Percentiles rank a stretch among this genome's conserved stretches.
Conservation (phyloP, 768 basidiomycete genomes). For the Tulasnella sp. region DNA sequence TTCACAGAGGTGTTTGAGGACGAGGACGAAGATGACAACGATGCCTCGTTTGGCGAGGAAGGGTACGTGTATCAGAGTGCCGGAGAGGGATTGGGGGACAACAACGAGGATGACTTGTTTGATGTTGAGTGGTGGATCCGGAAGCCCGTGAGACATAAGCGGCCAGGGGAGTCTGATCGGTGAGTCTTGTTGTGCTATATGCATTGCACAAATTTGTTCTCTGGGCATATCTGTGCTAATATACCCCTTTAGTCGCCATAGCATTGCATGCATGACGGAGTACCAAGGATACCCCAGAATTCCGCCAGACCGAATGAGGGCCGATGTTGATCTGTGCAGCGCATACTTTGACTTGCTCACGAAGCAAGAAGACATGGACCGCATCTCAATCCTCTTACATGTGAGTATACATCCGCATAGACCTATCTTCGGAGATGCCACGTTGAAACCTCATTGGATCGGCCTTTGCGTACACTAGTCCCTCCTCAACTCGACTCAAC, state of each 20-base stretch:
- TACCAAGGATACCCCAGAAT: constrained; percentile 38
- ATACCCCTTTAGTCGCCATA: constrained; percentile 50
- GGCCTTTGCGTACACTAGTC: not conserved
- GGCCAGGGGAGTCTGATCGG: constrained; percentile 13
- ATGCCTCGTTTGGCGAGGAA: not conserved
- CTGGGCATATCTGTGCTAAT: not conserved
- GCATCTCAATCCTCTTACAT: constrained; percentile 5
- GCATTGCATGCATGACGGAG: constrained; percentile 51
- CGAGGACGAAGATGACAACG: not conserved
- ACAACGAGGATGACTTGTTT: not conserved
- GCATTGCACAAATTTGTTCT: constrained; percentile 2
- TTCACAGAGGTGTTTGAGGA: constrained; percentile 7
- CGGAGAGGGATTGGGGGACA: not conserved
- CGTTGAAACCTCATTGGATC: too few relatives aligned
- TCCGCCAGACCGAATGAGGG: constrained; percentile 53
- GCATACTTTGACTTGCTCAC: constrained; percentile 59
- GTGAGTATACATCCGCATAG: not conserved
- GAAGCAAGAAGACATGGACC: constrained; percentile 31
- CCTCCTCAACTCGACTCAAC: constrained; percentile 1
- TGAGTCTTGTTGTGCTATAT: constrained; percentile 7
- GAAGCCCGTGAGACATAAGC: not conserved
- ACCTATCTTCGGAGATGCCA: too few relatives aligned
- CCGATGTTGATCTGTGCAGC: constrained; percentile 70
- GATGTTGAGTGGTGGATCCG: constrained; percentile 11
- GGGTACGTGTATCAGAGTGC: not conserved